Evolutionary conservation across 2,329 filamentous ascomycete genomes (phyloP), one percentile per base, ranked within the genome.

Genomic region (Fusarium domesticum): DNA sequence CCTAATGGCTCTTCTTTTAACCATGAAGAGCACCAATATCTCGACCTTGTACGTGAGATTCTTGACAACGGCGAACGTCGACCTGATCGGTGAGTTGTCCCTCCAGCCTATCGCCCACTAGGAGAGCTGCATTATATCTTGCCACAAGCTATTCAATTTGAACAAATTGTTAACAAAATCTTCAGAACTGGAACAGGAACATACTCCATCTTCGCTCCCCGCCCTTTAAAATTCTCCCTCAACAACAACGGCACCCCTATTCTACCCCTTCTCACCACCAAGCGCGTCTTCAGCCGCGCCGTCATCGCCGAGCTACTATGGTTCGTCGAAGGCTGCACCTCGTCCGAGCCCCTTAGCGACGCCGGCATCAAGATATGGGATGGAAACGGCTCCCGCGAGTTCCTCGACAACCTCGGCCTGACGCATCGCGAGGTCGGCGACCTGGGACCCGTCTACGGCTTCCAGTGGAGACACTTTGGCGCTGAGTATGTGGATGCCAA

Each of bases 381-480:
- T 65, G 92, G 91, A 59, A 98, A 98, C 64, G 93, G 92, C 34
- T 90, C 85, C 36, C 87, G 93, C 58, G 86, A 84, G 61, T 97
- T 87, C 66, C 86, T 98, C 30, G 92, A 98, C 72, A 84, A 76
- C 51, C 79, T 93, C 1, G 92, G 92, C 0, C 78, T 97, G 6
- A 74, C 76, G 0, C 83, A 96, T 64, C 88, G 92, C 47, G 88
- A 82, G 40, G 87, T 84, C 16, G 93, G 93, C 53, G 93, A 98
- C 62, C 76, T 98, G 0, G 93, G 93, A 1, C 93, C 93, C 20
- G 91, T 97, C 0, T 98, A 98, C 65, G 93, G 93, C 2, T 98
- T 98, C 71, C 93, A 98, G 70, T 98, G 93, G 93, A 87, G 93
- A 3, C 92, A 97, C 69, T 98, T 98, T 61, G 93, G 93, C 39